Evolutionary conservation across 495 filamentous ascomycete species (phyloP).

Genomic region (Lasiosphaeris hirsuta): DNA sequence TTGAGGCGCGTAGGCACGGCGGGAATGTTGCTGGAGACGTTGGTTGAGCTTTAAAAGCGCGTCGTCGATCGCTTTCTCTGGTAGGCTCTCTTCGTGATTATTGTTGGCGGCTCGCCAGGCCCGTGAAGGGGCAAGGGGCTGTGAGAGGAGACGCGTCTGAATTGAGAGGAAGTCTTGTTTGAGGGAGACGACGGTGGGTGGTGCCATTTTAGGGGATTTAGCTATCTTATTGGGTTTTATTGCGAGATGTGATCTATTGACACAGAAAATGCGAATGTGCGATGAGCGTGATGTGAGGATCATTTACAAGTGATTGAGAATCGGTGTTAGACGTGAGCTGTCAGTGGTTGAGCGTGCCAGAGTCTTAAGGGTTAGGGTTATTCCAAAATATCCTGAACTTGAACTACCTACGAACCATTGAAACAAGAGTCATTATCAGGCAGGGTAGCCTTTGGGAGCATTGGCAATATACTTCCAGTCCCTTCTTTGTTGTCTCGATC

Average conservation of each 20-base stretch:
- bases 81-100: slow-evolving; percentile 50
- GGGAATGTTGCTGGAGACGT: slow-evolving; percentile 64
- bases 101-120: slow-evolving; percentile 51
- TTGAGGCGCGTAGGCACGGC: slow-evolving; percentile 69
- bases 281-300: too few species aligned
- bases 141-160: slow-evolving; percentile 61
- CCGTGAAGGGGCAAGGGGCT: slow-evolving; percentile 52
- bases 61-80: slow-evolving; percentile 49
- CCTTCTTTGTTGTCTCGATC: too few species aligned
- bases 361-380: too few species aligned
- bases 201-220: slow-evolving; percentile 24
- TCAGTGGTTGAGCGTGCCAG: too few species aligned
- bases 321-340: too few species aligned
- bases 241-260: not conserved
- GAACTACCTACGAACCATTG: too few species aligned
- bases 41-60: slow-evolving; percentile 58
- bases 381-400: too few species aligned
- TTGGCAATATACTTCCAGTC: too few species aligned
- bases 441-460: too few species aligned
- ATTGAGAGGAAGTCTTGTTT: slow-evolving; percentile 62
- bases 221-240: not conserved
- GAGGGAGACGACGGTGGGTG: slow-evolving; percentile 55
- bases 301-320: too few species aligned
- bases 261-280: too few species aligned
- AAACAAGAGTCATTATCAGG: too few species aligned